These are phyloP conservation scores for Globisporangium paddicum DNA, from an alignment of 352 stramenopile species.

Conservation along the genomic window DNA sequence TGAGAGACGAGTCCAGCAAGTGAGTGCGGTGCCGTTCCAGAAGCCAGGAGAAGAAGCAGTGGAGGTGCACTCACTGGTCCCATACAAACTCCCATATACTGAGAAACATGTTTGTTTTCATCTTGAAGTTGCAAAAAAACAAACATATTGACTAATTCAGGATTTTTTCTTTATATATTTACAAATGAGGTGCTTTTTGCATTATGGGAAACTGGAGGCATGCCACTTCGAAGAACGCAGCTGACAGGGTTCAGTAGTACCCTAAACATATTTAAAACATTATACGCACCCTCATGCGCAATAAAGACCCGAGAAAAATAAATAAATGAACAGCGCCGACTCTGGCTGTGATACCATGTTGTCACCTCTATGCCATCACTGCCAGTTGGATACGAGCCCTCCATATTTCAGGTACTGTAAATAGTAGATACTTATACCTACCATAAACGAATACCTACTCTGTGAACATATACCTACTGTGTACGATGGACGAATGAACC, in stretches of 20 bases:
- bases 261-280: too few relatives aligned
- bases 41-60: background rate
- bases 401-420: too few relatives aligned
- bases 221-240: too few relatives aligned
- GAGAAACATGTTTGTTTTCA: background rate
- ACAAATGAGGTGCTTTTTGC: too few relatives aligned
- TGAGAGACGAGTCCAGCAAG: background rate
- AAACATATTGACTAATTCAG: background rate
- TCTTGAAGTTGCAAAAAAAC: background rate
- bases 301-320: background rate
- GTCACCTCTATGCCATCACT: too few relatives aligned
- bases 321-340: background rate
- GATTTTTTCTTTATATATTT: too few relatives aligned
- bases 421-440: background rate
- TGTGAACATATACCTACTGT: too few relatives aligned
- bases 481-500: too few relatives aligned
- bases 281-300: background rate
- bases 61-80: background rate
- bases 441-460: too few relatives aligned
- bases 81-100: constrained; percentile 1
- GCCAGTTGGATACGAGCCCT: too few relatives aligned
- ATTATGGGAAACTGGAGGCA: too few relatives aligned
- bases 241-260: too few relatives aligned
- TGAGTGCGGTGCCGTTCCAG: constrained; percentile 1
- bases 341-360: background rate